A percentile compares a stretch with the other conserved stretches of the same genome.
Evolutionary conservation across 192 early-diverging fungal genomes (phyloP).

Genomic region (Bifiguratus adelaidae): DNA sequence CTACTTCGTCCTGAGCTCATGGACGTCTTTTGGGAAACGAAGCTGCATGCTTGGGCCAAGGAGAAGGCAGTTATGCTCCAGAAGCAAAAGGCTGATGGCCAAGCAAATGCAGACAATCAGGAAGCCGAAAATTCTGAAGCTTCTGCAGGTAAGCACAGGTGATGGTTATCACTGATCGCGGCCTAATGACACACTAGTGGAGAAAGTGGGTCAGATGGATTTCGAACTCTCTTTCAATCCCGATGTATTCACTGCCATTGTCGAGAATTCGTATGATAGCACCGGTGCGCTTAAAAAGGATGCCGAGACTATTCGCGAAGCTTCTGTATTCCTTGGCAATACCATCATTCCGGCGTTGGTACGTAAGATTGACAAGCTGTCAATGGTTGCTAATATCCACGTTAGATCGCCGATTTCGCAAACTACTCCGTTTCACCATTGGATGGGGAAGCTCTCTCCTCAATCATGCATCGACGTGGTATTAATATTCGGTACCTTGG

Average conservation of each 20-base stretch:
- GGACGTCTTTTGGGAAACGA: slow-evolving; percentile 74
- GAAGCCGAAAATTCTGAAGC: slow-evolving; percentile 6
- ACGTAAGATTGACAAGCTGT: slow-evolving; percentile 7
- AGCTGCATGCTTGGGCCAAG: slow-evolving; percentile 51
- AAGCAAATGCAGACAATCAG: slow-evolving; percentile 3
- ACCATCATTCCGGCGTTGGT: slow-evolving; percentile 54
- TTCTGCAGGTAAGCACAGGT: too few relatives aligned
- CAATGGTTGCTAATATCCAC: slow-evolving; percentile 1
- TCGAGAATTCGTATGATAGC: slow-evolving; percentile 15
- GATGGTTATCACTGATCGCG: too few relatives aligned
- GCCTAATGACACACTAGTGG: too few relatives aligned
- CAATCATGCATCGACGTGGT: slow-evolving; percentile 83
- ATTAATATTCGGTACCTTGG: slow-evolving; percentile 98
- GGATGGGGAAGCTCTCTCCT: slow-evolving; percentile 67
- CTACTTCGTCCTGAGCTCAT: slow-evolving; percentile 84
- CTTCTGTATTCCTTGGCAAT: slow-evolving; percentile 66
- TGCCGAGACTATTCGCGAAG: slow-evolving; percentile 56
- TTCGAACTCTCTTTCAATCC: slow-evolving; percentile 45
- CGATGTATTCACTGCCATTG: slow-evolving; percentile 47
- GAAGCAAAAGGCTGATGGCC: slow-evolving; percentile 17
- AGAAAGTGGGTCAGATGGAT: background rate
- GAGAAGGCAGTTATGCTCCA: slow-evolving; percentile 35
- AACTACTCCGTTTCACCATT: slow-evolving; percentile 66
- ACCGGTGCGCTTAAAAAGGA: slow-evolving; percentile 24
- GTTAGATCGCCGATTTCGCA: slow-evolving; percentile 43